Base-by-base conservation (phyloP, 495 filamentous ascomycete genomes). In the Evernia prunastri region DNA sequence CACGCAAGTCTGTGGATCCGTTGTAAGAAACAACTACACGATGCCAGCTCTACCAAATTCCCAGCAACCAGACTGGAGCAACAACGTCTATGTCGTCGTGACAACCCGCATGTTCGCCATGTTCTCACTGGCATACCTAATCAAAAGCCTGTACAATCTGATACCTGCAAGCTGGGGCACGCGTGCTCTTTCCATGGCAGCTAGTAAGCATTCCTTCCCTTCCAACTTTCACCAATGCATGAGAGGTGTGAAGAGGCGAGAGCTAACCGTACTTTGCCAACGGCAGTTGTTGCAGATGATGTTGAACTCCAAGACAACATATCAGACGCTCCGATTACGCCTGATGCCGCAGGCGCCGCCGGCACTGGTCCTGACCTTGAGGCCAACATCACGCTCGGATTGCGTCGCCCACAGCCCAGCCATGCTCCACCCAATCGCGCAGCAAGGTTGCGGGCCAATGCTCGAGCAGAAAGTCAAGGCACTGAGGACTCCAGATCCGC, bases 351-450 rank as follows among this genome's bases (percentile, higher is more conserved):
- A 17, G 51, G 17, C 29, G 36, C 27, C 37, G 17, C n/a, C 8
- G 51, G 17, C 29, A 20, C 51, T 20, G 29, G 27, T 7, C 51
- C 29, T 54, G 60, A 62, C 47, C 15, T 35, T 12, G 49, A 42
- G 35, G 27, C 27, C 33, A 56, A 18, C 25, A 7, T 40, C 5
- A 43, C 27, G 7, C 27, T 54, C 15, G 51, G 9, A 18, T 0
- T 62, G 10, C 49, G 36, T 29, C n/a, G 36, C 29, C 60, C 60
- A 11, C 60, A 54, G 15, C 60, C 45, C 47, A 62, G 17, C 60
- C 33, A 62, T 31, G 23, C 54, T 42, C 35, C 47, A 18, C 45
- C 13, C 13, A 25, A 15, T 31, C 49, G 29, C 7, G 23, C 25
- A 56, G 35, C 20, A n/a, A 62, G 49, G 27, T 29, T 25, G 40